Percentiles rank a stretch among this genome's conserved stretches.
Conservation (phyloP, 225 moss, liverwort and hornwort species). For the Asterella californica region DNA sequence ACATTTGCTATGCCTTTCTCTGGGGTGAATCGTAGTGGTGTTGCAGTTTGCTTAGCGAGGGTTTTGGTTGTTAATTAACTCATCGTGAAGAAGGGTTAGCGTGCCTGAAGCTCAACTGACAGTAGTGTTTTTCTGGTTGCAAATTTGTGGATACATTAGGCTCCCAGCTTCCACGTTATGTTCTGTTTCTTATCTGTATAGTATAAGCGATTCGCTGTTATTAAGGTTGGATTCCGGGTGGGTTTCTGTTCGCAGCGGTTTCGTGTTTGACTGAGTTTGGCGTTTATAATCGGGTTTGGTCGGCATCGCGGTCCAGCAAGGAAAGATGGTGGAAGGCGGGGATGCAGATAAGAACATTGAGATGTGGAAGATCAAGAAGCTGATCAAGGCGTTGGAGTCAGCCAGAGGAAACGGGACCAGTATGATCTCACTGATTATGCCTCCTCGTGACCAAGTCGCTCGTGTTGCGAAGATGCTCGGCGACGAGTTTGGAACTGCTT, state of each 20-base stretch:
- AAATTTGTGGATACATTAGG: too few species aligned
- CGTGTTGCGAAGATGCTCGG: conserved; percentile 73
- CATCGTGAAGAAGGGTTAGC: too few species aligned
- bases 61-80: too few species aligned
- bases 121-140: too few species aligned
- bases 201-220: not conserved
- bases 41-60: too few species aligned
- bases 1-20: too few species aligned
- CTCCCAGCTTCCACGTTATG: not conserved
- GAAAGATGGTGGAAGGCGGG: conserved; percentile 10
- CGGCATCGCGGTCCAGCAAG: not conserved
- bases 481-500: conserved; percentile 69
- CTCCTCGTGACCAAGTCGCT: conserved; percentile 69
- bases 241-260: not conserved
- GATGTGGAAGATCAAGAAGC: conserved; percentile 83
- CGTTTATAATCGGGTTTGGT: not conserved
- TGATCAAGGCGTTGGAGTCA: conserved; percentile 70
- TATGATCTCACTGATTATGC: conserved; percentile 82
- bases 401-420: conserved; percentile 71
- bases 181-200: not conserved
- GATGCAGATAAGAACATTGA: conserved; percentile 65
- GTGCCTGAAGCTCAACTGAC: too few species aligned
- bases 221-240: not conserved
- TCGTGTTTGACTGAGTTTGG: not conserved
- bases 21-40: too few species aligned